A percentile compares a stretch with the other conserved stretches of the same genome.
Evolutionary conservation across 768 basidiomycete species (phyloP).

Genomic region (Leccinum pellstonianum): DNA sequence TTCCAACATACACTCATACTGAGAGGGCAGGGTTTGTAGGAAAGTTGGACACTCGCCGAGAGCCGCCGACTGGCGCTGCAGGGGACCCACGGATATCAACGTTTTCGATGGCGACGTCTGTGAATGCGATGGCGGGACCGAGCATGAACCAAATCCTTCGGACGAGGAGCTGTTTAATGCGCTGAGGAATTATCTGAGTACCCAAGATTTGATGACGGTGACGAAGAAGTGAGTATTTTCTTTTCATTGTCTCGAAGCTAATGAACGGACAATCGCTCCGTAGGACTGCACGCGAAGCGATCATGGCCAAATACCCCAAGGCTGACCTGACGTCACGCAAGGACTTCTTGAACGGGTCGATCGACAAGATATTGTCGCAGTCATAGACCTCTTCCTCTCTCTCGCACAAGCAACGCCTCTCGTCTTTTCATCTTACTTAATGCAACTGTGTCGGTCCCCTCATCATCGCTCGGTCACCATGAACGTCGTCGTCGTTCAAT

Average conservation of each 20-base stretch:
- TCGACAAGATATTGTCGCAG: slow-evolving; percentile 89
- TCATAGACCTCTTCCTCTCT: slow-evolving; percentile 41
- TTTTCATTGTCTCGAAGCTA: background rate
- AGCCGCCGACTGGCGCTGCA: slow-evolving; percentile 24
- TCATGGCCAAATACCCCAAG: slow-evolving; percentile 87
- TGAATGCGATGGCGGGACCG: slow-evolving; percentile 79
- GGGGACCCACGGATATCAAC: slow-evolving; percentile 73
- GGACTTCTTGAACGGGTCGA: slow-evolving; percentile 91
- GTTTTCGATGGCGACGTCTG: slow-evolving; percentile 85
- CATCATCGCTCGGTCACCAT: background rate
- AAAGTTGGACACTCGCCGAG: background rate
- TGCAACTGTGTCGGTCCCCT: background rate
- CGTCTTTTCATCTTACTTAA: background rate
- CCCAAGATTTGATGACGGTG: slow-evolving; percentile 93
- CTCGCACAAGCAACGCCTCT: background rate
- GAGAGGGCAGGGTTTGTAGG: too few species aligned
- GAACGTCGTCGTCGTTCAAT: background rate
- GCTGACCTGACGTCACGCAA: slow-evolving; percentile 83
- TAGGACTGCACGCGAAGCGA: slow-evolving; percentile 88
- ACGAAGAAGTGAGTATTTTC: slow-evolving; percentile 80
- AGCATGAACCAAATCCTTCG: slow-evolving; percentile 75
- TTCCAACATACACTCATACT: too few species aligned
- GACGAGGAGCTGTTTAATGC: slow-evolving; percentile 85
- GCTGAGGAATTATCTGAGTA: slow-evolving; percentile 82
- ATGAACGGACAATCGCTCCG: background rate